These are phyloP conservation scores for Microsporum ferrugineum DNA, from an alignment of 2,329 filamentous ascomycete species.

Conservation along the genomic window DNA sequence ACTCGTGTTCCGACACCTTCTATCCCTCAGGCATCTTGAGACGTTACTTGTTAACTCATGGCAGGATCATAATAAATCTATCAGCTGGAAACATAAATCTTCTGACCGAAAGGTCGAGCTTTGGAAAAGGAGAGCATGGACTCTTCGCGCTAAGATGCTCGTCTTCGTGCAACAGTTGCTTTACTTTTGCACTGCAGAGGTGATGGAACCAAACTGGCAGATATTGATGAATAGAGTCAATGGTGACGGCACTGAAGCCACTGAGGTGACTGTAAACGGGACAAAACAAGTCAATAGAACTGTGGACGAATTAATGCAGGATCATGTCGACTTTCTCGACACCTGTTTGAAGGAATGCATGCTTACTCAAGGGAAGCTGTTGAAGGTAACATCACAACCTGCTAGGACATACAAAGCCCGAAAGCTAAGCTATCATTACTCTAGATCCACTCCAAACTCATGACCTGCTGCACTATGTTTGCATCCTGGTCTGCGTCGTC, in stretches of 20 bases:
- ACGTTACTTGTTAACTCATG: conserved; percentile 75
- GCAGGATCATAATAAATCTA: conserved; percentile 74
- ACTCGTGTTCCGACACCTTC: conserved; percentile 83
- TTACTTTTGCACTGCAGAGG: conserved; percentile 93
- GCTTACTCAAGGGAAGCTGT: conserved; percentile 89
- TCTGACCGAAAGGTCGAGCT: conserved; percentile 63
- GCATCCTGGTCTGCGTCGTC: conserved; percentile 72
- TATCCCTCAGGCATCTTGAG: conserved; percentile 82
- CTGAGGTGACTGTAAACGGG: conserved; percentile 28
- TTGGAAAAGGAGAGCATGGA: conserved; percentile 91
- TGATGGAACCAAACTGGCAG: conserved; percentile 96
- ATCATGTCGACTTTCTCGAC: conserved; percentile 95
- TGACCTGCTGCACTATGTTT: conserved; percentile 92
- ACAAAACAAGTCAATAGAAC: conserved; percentile 54
- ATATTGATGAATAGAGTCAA: conserved; percentile 80
- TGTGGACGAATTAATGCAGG: conserved; percentile 96
- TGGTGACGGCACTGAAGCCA: conserved; percentile 38
- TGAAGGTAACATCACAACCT: conserved; percentile 53
- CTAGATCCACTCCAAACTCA: conserved; percentile 95
- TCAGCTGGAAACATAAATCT: conserved; percentile 72
- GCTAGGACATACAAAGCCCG: background rate
- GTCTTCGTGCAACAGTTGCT: conserved; percentile 94
- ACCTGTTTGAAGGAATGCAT: conserved; percentile 98
- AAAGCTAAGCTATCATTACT: conserved; percentile 8
- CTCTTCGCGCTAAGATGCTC: conserved; percentile 81